Evolutionary conservation across 2,329 filamentous ascomycete species (phyloP).

Genomic region (Bisporella sp.): DNA sequence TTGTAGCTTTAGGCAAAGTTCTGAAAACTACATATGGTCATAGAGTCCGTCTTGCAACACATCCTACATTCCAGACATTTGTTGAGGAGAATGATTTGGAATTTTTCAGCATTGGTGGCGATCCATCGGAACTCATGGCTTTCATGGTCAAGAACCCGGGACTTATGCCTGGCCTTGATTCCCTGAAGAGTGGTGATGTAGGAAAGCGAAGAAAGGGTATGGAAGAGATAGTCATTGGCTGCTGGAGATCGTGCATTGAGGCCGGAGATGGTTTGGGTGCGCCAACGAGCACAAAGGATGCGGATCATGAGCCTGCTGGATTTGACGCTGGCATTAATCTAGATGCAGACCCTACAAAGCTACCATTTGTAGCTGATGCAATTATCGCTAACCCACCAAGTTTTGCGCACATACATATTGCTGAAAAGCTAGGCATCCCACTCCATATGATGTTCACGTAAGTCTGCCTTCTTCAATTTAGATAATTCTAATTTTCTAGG

Average conservation of each 20-base stretch:
- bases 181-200: conserved; percentile 70
- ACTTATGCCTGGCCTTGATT: conserved; percentile 75
- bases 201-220: conserved; percentile 68
- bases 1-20: conserved; percentile 60
- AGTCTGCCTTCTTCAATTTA: conserved; percentile 26
- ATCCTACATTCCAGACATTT: conserved; percentile 60
- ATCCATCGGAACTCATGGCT: conserved; percentile 71
- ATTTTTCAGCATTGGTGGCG: conserved; percentile 71
- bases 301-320: conserved; percentile 15
- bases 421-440: conserved; percentile 68
- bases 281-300: conserved; percentile 10
- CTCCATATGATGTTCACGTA: conserved; percentile 87
- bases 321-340: conserved; percentile 27
- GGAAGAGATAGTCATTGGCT: conserved; percentile 72
- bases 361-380: conserved; percentile 74
- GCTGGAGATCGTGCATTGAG: conserved; percentile 82
- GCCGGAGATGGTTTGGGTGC: conserved; percentile 54
- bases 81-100: conserved; percentile 65
- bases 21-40: conserved; percentile 61
- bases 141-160: conserved; percentile 91
- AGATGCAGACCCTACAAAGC: conserved; percentile 24
- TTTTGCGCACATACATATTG: conserved; percentile 69
- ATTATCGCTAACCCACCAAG: conserved; percentile 76
- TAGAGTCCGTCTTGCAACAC: conserved; percentile 67
- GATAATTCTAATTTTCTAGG: conserved; percentile 6